Base-by-base conservation (phyloP, 352 stramenopile species). In the Stramenopiles sp. region DNA sequence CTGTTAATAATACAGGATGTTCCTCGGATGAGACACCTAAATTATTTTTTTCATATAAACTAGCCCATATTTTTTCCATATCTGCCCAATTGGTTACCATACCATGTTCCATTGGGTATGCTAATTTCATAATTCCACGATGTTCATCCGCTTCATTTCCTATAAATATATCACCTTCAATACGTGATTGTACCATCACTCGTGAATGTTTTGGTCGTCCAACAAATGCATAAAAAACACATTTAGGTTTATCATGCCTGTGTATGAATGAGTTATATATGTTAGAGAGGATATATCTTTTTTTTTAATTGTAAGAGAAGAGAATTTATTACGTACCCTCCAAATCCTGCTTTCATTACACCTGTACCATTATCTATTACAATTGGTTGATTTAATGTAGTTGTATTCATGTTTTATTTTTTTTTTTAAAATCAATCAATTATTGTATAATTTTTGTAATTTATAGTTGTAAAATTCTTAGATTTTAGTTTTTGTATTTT, bases 31-130 rank as follows among this genome's bases (percentile, higher is more conserved):
- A 94, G 31, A 90, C 91, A 4, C 96, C 90, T 78, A 91, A 89
- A 78, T 97, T 85, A 84, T 97, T 92, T 86, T 99, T 98, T 91
- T 98, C 79, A 69, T 93, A 94, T 31, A 91, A 85, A 80, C 92
- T 88, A 79, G 93, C 85, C 90, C 90, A 91, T 31, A 95, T 84
- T 7, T 86, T 86, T 86, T 98, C 95, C 95, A 99, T 99, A 86
- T 98, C 94, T 85, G 98, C 94, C 96, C 96, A 99, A 88, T 99
- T 98, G 80, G 93, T 98, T 32, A 99, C 95, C 81, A 99, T 98
- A 80, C 95, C 96, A 87, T 98, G 95, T 85, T 98, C 94, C 78
- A 99, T 98, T 13, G 95, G 94, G 84, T 98, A 98, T 84, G 96
- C 91, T 82, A 97, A 83, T 32, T 89, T 97, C 38, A 97, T 83